Base-by-base conservation (phyloP, 306 rosid genomes). In the Senna tora region DNA sequence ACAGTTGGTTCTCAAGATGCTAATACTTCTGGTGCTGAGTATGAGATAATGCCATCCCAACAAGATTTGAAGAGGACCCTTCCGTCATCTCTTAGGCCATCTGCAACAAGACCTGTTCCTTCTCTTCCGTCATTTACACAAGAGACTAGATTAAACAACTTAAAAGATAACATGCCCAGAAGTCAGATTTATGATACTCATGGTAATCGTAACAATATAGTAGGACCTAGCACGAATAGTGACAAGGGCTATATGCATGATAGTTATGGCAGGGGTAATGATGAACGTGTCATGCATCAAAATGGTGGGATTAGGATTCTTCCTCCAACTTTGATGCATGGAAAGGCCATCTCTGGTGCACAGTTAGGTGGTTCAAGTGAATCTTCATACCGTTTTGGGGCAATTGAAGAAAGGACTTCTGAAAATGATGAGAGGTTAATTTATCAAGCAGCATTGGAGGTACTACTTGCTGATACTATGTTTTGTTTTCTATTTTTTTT, bases 381-480 rank as follows among this genome's bases (percentile, higher is more conserved):
- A 33, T 83, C 92, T 57, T 58, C 73, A 22, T 76, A 67, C 71
- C 97, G 79, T 19, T 47, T 88, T 73, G 91, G 87, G 42, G 67
- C 54, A 71, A 91, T 80, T 19, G 99, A 89, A 82, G 96, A 89
- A 67, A 81, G 80, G 86, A 85, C 63, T 67, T 28, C 91, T 47
- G 96, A 17, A 59, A 85, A 55, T 72, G 99, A 94, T 7, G 96
- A 94, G 81, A 91, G 96, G 72, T 78, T 87, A 73, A 79, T 94
- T 82, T 91, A 91, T 81, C 90, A 91, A 81, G 99, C 99, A 17
- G 95, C 97, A 41, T 73, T 94, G 55, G 77, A 89, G 97, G 99
- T 94, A 85, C 55, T 51, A 30, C 75, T 42, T 66, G 55, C 19
- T 22, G 46, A 25, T 25, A 25, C 3, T 25, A 2, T 36, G 39